A percentile compares a stretch with the other conserved stretches of the same genome.
Conservation (phyloP, 2,329 filamentous ascomycete genomes). For the Capronia americana region DNA sequence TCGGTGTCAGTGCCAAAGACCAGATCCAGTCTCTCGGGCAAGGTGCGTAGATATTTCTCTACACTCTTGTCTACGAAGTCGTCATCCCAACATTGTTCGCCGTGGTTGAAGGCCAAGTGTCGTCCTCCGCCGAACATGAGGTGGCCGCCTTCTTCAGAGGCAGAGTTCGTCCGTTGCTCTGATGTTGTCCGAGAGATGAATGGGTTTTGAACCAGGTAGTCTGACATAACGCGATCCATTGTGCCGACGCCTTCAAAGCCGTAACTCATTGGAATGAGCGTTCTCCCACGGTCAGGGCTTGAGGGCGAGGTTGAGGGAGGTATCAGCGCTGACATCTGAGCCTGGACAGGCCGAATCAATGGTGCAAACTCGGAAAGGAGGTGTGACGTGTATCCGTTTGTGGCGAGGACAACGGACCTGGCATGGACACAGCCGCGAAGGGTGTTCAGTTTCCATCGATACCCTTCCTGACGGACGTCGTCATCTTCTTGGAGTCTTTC, state of each 20-base stretch:
- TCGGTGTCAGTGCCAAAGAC: constrained; percentile 14
- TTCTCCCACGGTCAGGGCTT: constrained; percentile 34
- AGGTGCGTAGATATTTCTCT: constrained; percentile 49
- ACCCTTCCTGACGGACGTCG: constrained; percentile 29
- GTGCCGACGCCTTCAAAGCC: constrained; percentile 60
- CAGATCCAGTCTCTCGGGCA: constrained; percentile 49
- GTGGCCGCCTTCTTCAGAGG: constrained; percentile 49
- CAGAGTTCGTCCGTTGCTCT: background rate
- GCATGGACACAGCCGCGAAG: constrained; percentile 68
- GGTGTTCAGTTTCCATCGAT: constrained; percentile 69
- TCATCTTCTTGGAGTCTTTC: background rate
- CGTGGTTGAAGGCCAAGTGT: constrained; percentile 41
- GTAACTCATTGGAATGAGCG: constrained; percentile 39
- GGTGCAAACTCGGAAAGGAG: constrained; percentile 72
- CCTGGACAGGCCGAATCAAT: constrained; percentile 77
- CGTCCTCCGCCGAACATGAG: constrained; percentile 70
- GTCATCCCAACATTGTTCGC: constrained; percentile 59
- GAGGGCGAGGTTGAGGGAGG: constrained; percentile 35
- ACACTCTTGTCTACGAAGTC: constrained; percentile 55
- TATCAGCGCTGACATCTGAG: constrained; percentile 59
- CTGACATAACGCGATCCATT: constrained; percentile 63
- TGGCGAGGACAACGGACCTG: constrained; percentile 73
- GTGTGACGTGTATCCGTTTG: constrained; percentile 82
- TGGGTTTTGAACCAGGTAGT: constrained; percentile 69
- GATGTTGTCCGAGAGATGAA: background rate